Base-by-base conservation (phyloP, 306 rosid genomes). In the Ormosia semicastrata region DNA sequence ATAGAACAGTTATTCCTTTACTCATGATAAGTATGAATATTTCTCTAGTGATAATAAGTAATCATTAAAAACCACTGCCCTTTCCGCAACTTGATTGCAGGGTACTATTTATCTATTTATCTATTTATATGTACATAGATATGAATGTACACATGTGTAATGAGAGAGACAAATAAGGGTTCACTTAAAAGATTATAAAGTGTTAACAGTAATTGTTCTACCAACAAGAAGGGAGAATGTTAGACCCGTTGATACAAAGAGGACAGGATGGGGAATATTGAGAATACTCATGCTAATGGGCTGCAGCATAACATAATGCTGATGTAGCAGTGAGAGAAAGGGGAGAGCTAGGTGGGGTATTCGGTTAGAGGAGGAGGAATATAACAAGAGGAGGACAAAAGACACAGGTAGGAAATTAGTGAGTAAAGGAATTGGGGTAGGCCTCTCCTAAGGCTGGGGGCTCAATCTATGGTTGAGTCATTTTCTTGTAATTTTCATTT, bases 191-290 rank as follows among this genome's bases (percentile, higher is more conserved):
- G 68, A 41, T 54, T 67, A 40, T 56, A 24, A 17, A 49, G 81
- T 18, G 41, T 64, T 70, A 17, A 58, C 17, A 5, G 7, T 66
- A 10, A 29, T 24, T 34, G 41, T 29, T 60, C 47, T 44, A 53
- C 57, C 50, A 76, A 39, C 66, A 47, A 70, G 36, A 64, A 60
- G 74, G 32, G 44, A 81, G 50, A 81, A 46, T 46, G 13, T 46
- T 46, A 10, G 52, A 46, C n/a, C n/a, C 13, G 10, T 14, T 46
- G 0, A 46, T 46, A 14, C 52, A 46, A 46, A 46, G 11, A 11
- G 52, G 52, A 10, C n/a, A 46, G 14, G 14, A 46, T 8, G 49
- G n/a, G 5, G 52, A 46, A 11, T 46, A 46, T 10, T 46, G 5
- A 46, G 52, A 46, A 46, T 2, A 46, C 4, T 46, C 52, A 46